Percentiles rank a stretch among this genome's conserved stretches.
Evolutionary conservation across 192 early-diverging fungal genomes (phyloP).

Genomic region (Haplosporangium gracile): DNA sequence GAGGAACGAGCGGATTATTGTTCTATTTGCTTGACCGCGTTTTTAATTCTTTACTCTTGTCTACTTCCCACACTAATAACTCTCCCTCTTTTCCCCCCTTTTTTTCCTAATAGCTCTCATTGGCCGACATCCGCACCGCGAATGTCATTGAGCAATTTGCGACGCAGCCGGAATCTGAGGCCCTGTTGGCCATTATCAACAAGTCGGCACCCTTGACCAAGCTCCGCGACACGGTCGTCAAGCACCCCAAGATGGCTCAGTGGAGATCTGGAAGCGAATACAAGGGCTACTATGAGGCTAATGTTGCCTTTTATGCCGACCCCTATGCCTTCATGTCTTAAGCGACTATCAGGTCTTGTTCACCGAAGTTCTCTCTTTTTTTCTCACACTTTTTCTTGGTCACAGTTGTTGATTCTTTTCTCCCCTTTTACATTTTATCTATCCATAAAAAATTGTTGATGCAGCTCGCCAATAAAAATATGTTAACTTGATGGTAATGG

Average conservation of each 20-base stretch:
- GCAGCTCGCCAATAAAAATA: too few species aligned
- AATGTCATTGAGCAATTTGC: constrained; percentile 29
- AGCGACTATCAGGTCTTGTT: not conserved
- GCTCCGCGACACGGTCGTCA: constrained; percentile 22
- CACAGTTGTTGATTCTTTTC: too few species aligned
- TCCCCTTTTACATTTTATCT: too few species aligned
- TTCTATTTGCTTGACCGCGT: not conserved
- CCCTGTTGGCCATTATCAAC: constrained; percentile 15
- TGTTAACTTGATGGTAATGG: too few species aligned
- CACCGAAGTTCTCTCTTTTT: too few species aligned
- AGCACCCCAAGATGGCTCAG: constrained; percentile 34
- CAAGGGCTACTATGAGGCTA: not conserved
- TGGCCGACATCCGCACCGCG: constrained; percentile 41
- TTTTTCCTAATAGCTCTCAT: constrained; percentile 7
- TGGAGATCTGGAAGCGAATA: constrained; percentile 25
- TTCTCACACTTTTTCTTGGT: too few species aligned
- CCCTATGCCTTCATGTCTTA: constrained; percentile 14
- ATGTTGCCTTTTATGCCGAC: constrained; percentile 16
- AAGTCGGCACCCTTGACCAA: constrained; percentile 22
- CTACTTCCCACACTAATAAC: not conserved
- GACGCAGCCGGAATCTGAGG: not conserved
- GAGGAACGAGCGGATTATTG: too few species aligned
- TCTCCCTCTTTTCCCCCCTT: not conserved
- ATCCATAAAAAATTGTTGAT: too few species aligned
- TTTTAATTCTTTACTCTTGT: not conserved